A percentile compares a stretch with the other conserved stretches of the same genome.
phyloP scores from a whole-genome alignment of 805 yeast genomes.

The Lipomyces kockii region DNA sequence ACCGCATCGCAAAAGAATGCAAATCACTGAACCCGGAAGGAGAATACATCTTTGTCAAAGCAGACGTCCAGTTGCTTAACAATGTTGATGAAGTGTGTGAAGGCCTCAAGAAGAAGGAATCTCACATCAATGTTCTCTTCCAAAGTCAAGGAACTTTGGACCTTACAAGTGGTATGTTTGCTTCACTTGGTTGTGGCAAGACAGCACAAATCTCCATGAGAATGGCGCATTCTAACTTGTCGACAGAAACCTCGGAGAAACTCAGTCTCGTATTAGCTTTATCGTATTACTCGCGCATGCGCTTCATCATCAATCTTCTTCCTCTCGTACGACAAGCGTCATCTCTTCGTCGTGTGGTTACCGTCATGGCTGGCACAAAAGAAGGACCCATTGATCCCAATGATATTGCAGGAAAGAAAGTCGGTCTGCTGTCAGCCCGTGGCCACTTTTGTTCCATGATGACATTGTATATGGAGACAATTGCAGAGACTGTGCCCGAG shows the following conservation, averaged over 20 bases:
- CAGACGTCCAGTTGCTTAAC: constrained; percentile 1
- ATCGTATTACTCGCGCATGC: constrained; percentile 7
- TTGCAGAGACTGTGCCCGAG: constrained; percentile 1
- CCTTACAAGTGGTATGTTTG: background rate
- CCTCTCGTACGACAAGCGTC: constrained; percentile 5
- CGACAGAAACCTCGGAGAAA: background rate
- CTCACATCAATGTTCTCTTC: constrained; percentile 1
- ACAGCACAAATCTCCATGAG: background rate
- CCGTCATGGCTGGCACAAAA: constrained; percentile 1
- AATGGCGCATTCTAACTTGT: background rate
- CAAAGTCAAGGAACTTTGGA: constrained; percentile 2
- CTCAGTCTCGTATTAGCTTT: background rate
- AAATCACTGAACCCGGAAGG: constrained; percentile 8
- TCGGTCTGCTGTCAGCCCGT: background rate
- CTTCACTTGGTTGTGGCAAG: no score
- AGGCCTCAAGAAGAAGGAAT: constrained; percentile 4
- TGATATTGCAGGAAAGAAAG: background rate
- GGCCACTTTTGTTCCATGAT: constrained; percentile 4
- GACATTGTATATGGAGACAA: constrained; percentile 1
- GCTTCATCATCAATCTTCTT: constrained; percentile 5
- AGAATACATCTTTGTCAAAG: constrained; percentile 7
- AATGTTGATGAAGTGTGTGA: constrained; percentile 4
- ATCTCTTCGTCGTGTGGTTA: constrained; percentile 9
- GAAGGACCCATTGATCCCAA: constrained; percentile 7
- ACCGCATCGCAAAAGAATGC: constrained; percentile 5